Base-by-base conservation (phyloP, 2,329 filamentous ascomycete species). In the Bertia moriformis region DNA sequence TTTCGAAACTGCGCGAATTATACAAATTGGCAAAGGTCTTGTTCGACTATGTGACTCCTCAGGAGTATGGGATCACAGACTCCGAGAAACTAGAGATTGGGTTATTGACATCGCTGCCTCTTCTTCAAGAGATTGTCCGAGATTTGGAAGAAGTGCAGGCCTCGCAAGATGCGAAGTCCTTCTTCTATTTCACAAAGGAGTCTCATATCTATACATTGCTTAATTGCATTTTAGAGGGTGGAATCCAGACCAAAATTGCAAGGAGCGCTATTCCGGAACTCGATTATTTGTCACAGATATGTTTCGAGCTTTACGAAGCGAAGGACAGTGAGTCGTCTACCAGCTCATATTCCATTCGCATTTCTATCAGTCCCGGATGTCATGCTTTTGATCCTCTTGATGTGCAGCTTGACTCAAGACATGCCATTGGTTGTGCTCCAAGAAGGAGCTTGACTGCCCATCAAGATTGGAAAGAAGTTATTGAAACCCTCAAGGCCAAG, bases 141-240 rank as follows among this genome's bases (percentile, higher is more conserved):
- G 89, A 98, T 51, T 70, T 98, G 2, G 93, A 98, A 62, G 88
- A 96, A 59, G 86, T 96, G 59, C 91, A 98, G 60, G 89, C 91
- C 3, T 93, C 85, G 0, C 81, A 89, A 39, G 84, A 93, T 47
- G 87, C 88, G 35, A 95, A 95, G 55, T 89, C 83, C 2, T 96
- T 96, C 66, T 85, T 96, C 61, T 98, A 98, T 63, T 98, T 98
- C 59, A 98, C 91, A 45, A 98, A 98, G 59, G 91, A 98, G 60
- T 94, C 86, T 1, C 91, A 98, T 57, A 95, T 98, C 45, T 98
- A 98, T 63, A 98, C 91, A 4, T 71, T 98, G 4, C 73, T 98
- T 42, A 98, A 98, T 58, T 96, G 89, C 57, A 96, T 98, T 48
- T 73, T 98, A 18, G 91, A 98, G 57, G 91, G 93, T 43, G 93